Evolutionary conservation across 2,329 filamentous ascomycete genomes (phyloP).

Genomic region (Emergomyces pasteurianus): DNA sequence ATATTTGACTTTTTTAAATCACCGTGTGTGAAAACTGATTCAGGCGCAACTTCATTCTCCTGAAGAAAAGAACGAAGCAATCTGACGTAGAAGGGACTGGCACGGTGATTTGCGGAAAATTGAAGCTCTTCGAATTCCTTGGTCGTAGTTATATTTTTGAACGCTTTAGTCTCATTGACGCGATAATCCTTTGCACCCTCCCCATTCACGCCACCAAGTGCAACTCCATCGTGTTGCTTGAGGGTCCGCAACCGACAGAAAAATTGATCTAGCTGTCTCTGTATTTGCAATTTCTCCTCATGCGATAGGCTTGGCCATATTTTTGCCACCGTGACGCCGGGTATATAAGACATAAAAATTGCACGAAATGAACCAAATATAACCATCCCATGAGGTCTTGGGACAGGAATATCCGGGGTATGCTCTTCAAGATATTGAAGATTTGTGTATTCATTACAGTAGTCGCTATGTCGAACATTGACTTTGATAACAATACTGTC

Average conservation of each 20-base stretch:
- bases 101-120: constrained; percentile 15
- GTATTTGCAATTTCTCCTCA: constrained; percentile 7
- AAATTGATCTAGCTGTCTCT: constrained; percentile 9
- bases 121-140: constrained; percentile 14
- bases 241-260: constrained; percentile 14
- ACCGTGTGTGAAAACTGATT: constrained; percentile 19
- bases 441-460: constrained; percentile 18
- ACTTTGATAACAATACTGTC: constrained; percentile 15
- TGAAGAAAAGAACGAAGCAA: constrained; percentile 17
- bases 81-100: constrained; percentile 14
- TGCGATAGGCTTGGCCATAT: constrained; percentile 15
- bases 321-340: constrained; percentile 13
- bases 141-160: constrained; percentile 15
- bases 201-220: constrained; percentile 16
- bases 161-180: constrained; percentile 14
- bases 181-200: constrained; percentile 18
- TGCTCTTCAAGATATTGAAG: constrained; percentile 17
- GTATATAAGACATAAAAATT: constrained; percentile 20
- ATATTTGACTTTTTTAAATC: constrained; percentile 17
- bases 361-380: constrained; percentile 14
- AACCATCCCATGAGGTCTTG: constrained; percentile 18
- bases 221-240: constrained; percentile 8
- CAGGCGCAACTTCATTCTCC: constrained; percentile 6
- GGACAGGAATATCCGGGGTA: constrained; percentile 17
- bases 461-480: constrained; percentile 8